phyloP scores from a whole-genome alignment of 2,329 filamentous ascomycete species.

The Grosmannia clavigera region DNA sequence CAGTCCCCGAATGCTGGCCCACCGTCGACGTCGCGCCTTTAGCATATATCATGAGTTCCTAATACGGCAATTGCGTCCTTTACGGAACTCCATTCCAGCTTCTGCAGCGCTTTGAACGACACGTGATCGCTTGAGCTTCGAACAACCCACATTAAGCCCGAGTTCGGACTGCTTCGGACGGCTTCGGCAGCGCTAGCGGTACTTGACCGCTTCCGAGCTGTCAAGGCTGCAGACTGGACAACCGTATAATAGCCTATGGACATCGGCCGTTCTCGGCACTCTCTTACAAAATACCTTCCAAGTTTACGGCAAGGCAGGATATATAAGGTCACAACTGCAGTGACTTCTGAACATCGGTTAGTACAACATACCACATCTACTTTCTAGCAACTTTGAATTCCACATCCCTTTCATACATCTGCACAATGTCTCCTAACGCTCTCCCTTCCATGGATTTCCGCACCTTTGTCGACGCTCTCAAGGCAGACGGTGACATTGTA shows the following conservation, averaged over 20 bases:
- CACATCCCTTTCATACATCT: too few relatives aligned
- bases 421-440: neutral
- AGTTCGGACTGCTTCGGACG: neutral
- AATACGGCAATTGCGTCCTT: too few relatives aligned
- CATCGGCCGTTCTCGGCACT: neutral
- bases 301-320: neutral
- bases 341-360: neutral
- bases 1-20: too few relatives aligned
- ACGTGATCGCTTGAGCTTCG: too few relatives aligned
- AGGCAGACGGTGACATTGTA: slow-evolving; percentile 28
- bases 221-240: neutral
- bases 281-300: neutral
- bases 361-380: neutral
- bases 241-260: neutral
- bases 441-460: slow-evolving; percentile 25
- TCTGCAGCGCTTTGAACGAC: too few relatives aligned
- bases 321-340: neutral
- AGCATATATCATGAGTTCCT: too few relatives aligned
- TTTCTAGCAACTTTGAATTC: neutral
- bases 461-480: slow-evolving; percentile 30
- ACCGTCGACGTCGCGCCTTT: too few relatives aligned
- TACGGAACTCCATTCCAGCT: too few relatives aligned
- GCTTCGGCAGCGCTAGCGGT: neutral
- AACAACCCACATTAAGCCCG: too few relatives aligned
- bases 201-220: neutral